phyloP scores from a whole-genome alignment of 2,329 filamentous ascomycete genomes.

The Lanzia echinophila region DNA sequence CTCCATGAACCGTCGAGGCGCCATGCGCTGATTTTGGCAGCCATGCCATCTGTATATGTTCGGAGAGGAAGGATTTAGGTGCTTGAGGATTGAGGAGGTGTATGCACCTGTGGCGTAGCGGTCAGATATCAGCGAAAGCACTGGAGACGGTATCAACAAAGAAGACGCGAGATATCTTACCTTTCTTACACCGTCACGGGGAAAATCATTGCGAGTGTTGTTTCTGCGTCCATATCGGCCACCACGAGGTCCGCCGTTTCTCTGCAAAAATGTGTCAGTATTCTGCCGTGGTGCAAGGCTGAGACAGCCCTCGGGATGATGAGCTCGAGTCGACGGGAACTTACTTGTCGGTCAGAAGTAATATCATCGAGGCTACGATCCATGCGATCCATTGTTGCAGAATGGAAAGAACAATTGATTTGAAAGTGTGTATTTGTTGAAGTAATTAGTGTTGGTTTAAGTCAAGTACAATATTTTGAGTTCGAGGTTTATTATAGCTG shows the following conservation, averaged over 20 bases:
- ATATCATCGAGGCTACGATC: slow-evolving; percentile 60
- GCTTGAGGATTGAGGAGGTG: slow-evolving; percentile 32
- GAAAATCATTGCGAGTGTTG: slow-evolving; percentile 41
- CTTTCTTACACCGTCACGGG: slow-evolving; percentile 88
- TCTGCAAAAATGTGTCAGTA: slow-evolving; percentile 17
- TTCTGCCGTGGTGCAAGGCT: slow-evolving; percentile 21
- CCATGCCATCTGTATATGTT: slow-evolving; percentile 32
- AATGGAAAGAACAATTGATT: neutral
- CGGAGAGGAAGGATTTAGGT: slow-evolving; percentile 19
- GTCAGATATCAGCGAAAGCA: slow-evolving; percentile 12
- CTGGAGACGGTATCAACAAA: neutral
- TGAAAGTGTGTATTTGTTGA: neutral
- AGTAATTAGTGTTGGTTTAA: neutral
- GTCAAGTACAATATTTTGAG: neutral
- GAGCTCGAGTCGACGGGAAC: slow-evolving; percentile 16
- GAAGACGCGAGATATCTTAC: slow-evolving; percentile 37
- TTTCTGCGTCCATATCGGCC: slow-evolving; percentile 29
- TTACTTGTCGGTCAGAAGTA: slow-evolving; percentile 53
- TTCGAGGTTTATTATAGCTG: neutral
- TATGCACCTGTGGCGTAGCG: slow-evolving; percentile 27
- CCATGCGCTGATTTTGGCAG: slow-evolving; percentile 25
- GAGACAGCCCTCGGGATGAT: slow-evolving; percentile 7
- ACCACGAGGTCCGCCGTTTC: slow-evolving; percentile 27
- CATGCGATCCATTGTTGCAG: slow-evolving; percentile 35
- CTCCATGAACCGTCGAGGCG: slow-evolving; percentile 30